phyloP scores from a whole-genome alignment of 2,329 filamentous ascomycete species.

The Trichoderma sp. region DNA sequence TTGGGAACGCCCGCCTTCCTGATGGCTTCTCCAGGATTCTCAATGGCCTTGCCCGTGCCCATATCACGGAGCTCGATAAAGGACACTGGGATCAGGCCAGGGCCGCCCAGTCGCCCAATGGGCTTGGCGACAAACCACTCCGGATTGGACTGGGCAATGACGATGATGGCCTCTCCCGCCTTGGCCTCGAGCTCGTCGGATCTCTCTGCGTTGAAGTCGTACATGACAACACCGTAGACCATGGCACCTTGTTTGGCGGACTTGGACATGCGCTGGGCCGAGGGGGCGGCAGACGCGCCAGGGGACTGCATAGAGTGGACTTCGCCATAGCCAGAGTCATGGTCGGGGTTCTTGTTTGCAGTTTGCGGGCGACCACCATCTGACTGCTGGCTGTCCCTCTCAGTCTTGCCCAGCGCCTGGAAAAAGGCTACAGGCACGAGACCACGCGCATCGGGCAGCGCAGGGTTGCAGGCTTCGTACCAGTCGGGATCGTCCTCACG shows the following conservation, averaged over 20 bases:
- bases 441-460: conserved; percentile 79
- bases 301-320: conserved; percentile 19
- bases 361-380: conserved; percentile 49
- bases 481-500: conserved; percentile 92
- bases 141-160: conserved; percentile 96
- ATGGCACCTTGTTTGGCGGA: conserved; percentile 66
- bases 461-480: conserved; percentile 98
- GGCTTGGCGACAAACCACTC: conserved; percentile 99
- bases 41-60: conserved; percentile 76
- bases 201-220: conserved; percentile 91
- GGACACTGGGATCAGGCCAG: conserved; percentile 90
- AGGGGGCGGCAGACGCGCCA: conserved; percentile 22
- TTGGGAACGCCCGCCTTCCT: conserved; percentile 84
- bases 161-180: conserved; percentile 92
- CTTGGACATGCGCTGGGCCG: conserved; percentile 49
- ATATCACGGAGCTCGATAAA: conserved; percentile 97
- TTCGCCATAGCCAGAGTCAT: conserved; percentile 79
- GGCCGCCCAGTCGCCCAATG: conserved; percentile 94
- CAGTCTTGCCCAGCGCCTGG: conserved; percentile 85
- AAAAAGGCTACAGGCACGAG: conserved; percentile 94
- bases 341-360: conserved; percentile 61
- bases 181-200: conserved; percentile 96
- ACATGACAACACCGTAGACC: conserved; percentile 96
- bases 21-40: conserved; percentile 81
- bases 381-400: conserved; percentile 79